Evolutionary conservation across 805 yeast species (phyloP), one percentile per base, ranked within the genome.

Genomic region (Metschnikowia lachancei): DNA sequence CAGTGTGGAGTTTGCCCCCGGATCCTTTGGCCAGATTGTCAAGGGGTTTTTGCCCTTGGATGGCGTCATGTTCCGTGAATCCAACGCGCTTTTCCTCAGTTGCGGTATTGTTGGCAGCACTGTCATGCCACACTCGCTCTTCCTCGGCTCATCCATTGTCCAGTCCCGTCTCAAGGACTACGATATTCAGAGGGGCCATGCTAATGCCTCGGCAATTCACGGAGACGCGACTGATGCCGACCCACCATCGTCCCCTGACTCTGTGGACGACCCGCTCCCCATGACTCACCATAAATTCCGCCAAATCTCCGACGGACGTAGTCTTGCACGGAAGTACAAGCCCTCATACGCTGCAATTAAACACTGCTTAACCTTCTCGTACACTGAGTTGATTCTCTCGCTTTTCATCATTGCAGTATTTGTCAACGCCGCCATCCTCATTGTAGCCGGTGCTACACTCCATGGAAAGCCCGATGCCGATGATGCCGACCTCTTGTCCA

Each of bases 31-130:
- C 36, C 78, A 72, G 4, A 75, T 90, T 3, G 63, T 78, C 41
- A 65, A 69, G 53, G 96, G 96, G 0, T 87, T 84, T 56, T 58
- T 88, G 16, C 97, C 97, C 0, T 16, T 66, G 9, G 50, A 63
- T 47, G 54, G 54, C 16, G 58, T 56, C 20, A 58, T 67, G 13
- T 66, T 69, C 54, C 50, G 47, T 29, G 74, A 70, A 43, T 60
- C 60, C 17, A 64, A 68, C 51, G 76, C 76, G 2, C 62, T 72
- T 17, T 72, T 70, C 43, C 61, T 72, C 47, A 65, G 73, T 40
- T 70, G 75, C 55, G 77, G 75, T 6, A 72, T 72, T 44, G 73
- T 72, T 4, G 77, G 77, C 7, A 70, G 75, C 46, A 72, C 77
- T 1, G 76, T 72, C 13, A 72, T 72, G 77, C 77, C 77, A 16